Conservation (phyloP, 1,284 basidiomycete genomes). For the Coniferiporia weirii region DNA sequence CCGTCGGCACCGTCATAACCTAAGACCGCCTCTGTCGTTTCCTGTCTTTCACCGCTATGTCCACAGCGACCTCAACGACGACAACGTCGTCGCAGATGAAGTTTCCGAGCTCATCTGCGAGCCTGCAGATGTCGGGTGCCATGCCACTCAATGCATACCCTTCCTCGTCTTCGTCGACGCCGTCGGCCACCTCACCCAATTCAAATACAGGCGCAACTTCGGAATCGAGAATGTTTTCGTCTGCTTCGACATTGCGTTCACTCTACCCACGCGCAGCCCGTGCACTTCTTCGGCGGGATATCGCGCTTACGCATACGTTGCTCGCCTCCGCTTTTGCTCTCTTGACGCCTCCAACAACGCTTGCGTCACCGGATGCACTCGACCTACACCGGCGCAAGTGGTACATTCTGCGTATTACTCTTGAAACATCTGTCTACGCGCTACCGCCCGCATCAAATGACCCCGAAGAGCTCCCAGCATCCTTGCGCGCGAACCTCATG, state of each 20-base stretch:
- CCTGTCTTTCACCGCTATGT: conserved; percentile 6
- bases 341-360: conserved; percentile 44
- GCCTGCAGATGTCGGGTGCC: neutral
- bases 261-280: conserved; percentile 70
- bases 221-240: conserved; percentile 17
- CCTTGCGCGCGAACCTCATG: conserved; percentile 45
- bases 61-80: conserved; percentile 5
- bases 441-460: conserved; percentile 39
- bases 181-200: neutral
- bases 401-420: conserved; percentile 77
- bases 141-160: conserved; percentile 1
- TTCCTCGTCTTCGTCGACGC: neutral
- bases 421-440: conserved; percentile 67
- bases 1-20: neutral
- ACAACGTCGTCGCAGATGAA: neutral
- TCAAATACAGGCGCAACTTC: conserved; percentile 16
- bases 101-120: neutral
- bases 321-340: conserved; percentile 63
- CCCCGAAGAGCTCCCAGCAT: conserved; percentile 39
- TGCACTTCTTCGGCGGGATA: conserved; percentile 69
- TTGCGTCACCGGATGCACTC: conserved; percentile 38
- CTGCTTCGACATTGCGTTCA: conserved; percentile 50
- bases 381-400: conserved; percentile 63
- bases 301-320: conserved; percentile 56
- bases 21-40: neutral